Evolutionary conservation across 2,329 filamentous ascomycete species (phyloP).

Genomic region (Colletotrichum musicola): DNA sequence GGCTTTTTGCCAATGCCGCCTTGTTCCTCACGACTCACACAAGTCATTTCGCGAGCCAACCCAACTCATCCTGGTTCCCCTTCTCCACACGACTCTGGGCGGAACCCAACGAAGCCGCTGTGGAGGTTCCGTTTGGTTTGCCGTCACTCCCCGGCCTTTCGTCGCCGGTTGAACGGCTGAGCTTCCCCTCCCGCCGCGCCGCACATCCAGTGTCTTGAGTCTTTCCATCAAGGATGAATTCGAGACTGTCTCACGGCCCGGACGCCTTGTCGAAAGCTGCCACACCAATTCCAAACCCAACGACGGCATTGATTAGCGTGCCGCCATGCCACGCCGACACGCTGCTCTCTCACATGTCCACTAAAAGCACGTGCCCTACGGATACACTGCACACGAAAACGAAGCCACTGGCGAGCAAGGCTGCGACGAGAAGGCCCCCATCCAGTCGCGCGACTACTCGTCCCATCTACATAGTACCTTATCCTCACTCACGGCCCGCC

Average conservation of each 20-base stretch:
- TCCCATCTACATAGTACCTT: not conserved
- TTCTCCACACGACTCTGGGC: conserved; percentile 29
- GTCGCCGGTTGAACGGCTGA: conserved; percentile 34
- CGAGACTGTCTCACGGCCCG: conserved; percentile 29
- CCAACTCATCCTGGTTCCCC: conserved; percentile 12
- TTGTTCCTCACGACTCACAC: not conserved
- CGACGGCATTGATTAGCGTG: conserved; percentile 13
- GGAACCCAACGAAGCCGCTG: conserved; percentile 34
- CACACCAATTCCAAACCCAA: conserved; percentile 3
- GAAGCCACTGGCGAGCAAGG: conserved; percentile 9
- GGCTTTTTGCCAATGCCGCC: conserved; percentile 11
- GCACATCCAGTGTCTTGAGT: not conserved
- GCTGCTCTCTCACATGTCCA: too few relatives aligned
- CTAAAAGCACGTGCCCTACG: not conserved
- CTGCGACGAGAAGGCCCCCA: not conserved
- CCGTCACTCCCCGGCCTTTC: conserved; percentile 29
- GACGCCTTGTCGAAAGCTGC: conserved; percentile 11
- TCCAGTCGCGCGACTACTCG: not conserved
- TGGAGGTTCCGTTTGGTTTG: conserved; percentile 37
- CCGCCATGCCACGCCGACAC: not conserved
- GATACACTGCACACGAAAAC: not conserved
- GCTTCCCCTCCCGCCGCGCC: conserved; percentile 24
- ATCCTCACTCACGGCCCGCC: not conserved
- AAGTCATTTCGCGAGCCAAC: conserved; percentile 3
- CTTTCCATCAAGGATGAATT: conserved; percentile 14